Evolutionary conservation across 1,284 basidiomycete species (phyloP).

Genomic region (Jaminaea rosea): DNA sequence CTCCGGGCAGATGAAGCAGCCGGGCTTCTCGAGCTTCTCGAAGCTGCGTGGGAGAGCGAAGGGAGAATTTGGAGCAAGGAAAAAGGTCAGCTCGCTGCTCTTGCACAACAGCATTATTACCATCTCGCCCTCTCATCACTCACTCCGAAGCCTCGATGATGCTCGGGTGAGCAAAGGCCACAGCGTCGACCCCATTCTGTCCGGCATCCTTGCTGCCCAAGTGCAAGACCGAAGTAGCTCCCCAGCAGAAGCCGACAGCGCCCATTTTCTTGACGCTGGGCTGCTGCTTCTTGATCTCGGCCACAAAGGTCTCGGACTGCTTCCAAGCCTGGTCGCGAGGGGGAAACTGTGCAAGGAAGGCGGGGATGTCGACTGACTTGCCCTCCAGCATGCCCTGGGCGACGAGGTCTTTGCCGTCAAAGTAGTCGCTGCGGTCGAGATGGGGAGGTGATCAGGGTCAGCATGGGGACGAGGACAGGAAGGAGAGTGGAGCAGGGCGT

Average conservation of each 20-base stretch:
- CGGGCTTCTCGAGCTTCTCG: constrained; percentile 8
- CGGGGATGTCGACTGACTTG: not conserved
- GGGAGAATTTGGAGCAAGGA: too few species aligned
- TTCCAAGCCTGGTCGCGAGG: constrained; percentile 7
- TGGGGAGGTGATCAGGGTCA: too few species aligned
- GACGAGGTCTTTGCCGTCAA: constrained; percentile 8
- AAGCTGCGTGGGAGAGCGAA: constrained; percentile 2
- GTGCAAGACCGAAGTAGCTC: constrained; percentile 9
- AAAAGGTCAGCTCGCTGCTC: not conserved
- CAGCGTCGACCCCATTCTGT: constrained; percentile 10
- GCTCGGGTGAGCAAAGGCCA: constrained; percentile 19
- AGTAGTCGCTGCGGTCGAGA: too few species aligned
- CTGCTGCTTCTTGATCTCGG: not conserved
- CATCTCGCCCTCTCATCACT: too few species aligned
- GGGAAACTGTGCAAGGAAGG: constrained; percentile 1
- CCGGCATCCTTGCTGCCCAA: constrained; percentile 5
- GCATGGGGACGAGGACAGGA: too few species aligned
- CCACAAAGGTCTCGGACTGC: not conserved
- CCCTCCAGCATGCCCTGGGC: constrained; percentile 2
- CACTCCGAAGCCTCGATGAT: constrained; percentile 10
- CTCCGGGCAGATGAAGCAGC: constrained; percentile 12
- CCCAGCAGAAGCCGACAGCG: constrained; percentile 18
- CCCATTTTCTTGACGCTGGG: constrained; percentile 4
- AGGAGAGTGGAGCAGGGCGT: too few species aligned
- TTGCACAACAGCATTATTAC: too few species aligned